A percentile compares a stretch with the other conserved stretches of the same genome.
phyloP scores from a whole-genome alignment of 208 protist species.

The Trypanosoma congolense region DNA sequence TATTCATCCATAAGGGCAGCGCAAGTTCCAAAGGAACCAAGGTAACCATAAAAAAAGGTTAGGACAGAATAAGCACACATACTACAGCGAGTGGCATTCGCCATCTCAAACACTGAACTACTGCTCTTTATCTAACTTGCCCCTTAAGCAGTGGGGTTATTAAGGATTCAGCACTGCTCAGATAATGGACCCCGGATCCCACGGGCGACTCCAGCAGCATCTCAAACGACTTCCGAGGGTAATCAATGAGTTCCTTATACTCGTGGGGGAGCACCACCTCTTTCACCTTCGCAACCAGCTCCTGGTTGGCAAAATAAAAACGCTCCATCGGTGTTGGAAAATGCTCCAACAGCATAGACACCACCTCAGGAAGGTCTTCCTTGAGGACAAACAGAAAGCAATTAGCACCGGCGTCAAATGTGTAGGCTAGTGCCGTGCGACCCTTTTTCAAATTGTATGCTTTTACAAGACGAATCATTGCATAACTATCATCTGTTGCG shows the following conservation, averaged over 20 bases:
- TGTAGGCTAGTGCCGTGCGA: conserved; percentile 92
- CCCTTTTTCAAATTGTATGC: conserved; percentile 87
- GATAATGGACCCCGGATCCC: conserved; percentile 53
- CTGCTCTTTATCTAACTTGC: too few relatives aligned
- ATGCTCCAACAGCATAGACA: conserved; percentile 84
- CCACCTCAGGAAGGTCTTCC: conserved; percentile 75
- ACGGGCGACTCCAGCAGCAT: conserved; percentile 85
- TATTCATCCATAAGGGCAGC: too few relatives aligned
- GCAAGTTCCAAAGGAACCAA: too few relatives aligned
- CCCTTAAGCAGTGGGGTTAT: too few relatives aligned
- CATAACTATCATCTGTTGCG: conserved; percentile 95
- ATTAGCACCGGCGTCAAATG: conserved; percentile 99
- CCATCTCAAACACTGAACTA: too few relatives aligned
- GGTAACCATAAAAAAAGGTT: too few relatives aligned
- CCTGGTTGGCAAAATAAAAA: conserved; percentile 66
- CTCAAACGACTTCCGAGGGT: conserved; percentile 74
- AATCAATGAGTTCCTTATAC: conserved; percentile 64
- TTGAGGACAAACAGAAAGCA: conserved; percentile 95
- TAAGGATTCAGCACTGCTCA: conserved; percentile 50
- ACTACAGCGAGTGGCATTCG: too few relatives aligned
- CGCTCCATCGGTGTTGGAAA: conserved; percentile 81
- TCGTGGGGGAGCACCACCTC: conserved; percentile 19
- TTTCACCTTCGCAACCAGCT: conserved; percentile 47
- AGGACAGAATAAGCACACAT: too few relatives aligned
- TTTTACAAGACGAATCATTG: conserved; percentile 93